Evolutionary conservation across 2,329 filamentous ascomycete species (phyloP).

Genomic region (Alternaria gaisen): DNA sequence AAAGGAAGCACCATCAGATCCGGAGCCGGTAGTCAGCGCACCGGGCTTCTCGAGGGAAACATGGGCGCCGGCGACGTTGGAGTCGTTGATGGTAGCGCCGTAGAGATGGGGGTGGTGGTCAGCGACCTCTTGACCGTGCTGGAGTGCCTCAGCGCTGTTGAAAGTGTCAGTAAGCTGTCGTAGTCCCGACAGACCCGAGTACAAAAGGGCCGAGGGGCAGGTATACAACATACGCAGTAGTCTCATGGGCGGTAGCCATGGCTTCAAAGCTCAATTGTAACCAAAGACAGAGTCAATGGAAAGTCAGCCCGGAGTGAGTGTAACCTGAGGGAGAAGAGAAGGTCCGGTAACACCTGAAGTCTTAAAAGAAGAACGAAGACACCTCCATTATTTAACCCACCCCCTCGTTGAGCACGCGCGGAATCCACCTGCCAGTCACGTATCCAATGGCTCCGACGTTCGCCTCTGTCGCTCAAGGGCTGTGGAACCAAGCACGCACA

Average conservation of each 20-base stretch:
- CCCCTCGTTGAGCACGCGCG: constrained; percentile 12
- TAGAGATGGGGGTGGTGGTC: constrained; percentile 42
- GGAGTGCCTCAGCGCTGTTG: constrained; percentile 42
- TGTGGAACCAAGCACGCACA: constrained; percentile 33
- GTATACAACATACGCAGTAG: constrained; percentile 36
- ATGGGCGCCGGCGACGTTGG: constrained; percentile 28
- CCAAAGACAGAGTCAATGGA: constrained; percentile 23
- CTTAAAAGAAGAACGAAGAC: constrained; percentile 14
- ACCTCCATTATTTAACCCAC: constrained; percentile 41
- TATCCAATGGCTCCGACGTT: constrained; percentile 24
- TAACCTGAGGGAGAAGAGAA: constrained; percentile 11
- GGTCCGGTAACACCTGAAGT: constrained; percentile 21
- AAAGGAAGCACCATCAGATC: constrained; percentile 27
- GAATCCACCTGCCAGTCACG: constrained; percentile 7
- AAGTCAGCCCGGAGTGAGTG: constrained; percentile 11
- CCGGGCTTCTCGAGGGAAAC: constrained; percentile 31
- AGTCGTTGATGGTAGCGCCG: constrained; percentile 35
- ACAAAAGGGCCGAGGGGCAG: not conserved
- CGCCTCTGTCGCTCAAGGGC: constrained; percentile 19
- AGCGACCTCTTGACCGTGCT: constrained; percentile 39
- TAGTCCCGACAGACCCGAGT: not conserved
- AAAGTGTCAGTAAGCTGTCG: constrained; percentile 8
- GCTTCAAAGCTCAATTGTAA: constrained; percentile 16
- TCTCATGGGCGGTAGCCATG: constrained; percentile 41
- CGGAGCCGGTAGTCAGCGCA: constrained; percentile 2